Evolutionary conservation across 116 monocot genomes (phyloP).

Genomic region (Iris pallida): DNA sequence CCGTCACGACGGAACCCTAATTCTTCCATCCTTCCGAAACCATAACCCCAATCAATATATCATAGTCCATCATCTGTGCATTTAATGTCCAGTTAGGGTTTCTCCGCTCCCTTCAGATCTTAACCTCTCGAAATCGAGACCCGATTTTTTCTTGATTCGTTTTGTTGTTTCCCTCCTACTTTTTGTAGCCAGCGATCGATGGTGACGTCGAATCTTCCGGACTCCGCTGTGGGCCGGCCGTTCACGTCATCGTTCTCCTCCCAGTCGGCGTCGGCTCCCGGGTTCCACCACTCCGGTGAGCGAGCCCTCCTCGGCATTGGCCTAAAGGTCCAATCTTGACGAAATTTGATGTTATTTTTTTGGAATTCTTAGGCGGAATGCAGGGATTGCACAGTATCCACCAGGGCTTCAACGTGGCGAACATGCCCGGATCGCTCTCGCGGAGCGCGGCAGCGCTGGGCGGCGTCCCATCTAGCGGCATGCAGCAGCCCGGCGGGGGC

Average conservation of each 20-base stretch:
- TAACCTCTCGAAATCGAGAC: too few relatives aligned
- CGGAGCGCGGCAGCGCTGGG: slow-evolving; percentile 48
- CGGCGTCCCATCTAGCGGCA: slow-evolving; percentile 55
- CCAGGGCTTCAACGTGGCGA: slow-evolving; percentile 60
- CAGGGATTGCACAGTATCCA: slow-evolving; percentile 71
- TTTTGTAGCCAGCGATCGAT: neutral
- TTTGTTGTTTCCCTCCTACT: too few relatives aligned
- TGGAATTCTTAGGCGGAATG: slow-evolving; percentile 33
- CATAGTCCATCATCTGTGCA: too few relatives aligned
- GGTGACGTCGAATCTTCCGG: slow-evolving; percentile 48
- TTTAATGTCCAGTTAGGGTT: too few relatives aligned
- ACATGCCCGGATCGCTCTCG: slow-evolving; percentile 55
- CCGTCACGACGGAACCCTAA: too few relatives aligned
- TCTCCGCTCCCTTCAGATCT: too few relatives aligned
- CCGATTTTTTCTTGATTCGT: too few relatives aligned
- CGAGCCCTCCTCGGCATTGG: neutral
- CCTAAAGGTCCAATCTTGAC: neutral
- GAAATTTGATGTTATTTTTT: neutral
- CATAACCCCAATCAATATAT: too few relatives aligned
- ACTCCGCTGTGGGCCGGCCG: slow-evolving; percentile 40
- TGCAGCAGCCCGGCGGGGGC: slow-evolving; percentile 64
- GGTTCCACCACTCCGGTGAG: slow-evolving; percentile 64
- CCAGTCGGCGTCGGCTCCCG: slow-evolving; percentile 46
- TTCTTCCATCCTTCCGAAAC: too few relatives aligned
- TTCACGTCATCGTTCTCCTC: slow-evolving; percentile 58